phyloP scores from a whole-genome alignment of 2,329 filamentous ascomycete species.

The Cladophialophora yegresii region DNA sequence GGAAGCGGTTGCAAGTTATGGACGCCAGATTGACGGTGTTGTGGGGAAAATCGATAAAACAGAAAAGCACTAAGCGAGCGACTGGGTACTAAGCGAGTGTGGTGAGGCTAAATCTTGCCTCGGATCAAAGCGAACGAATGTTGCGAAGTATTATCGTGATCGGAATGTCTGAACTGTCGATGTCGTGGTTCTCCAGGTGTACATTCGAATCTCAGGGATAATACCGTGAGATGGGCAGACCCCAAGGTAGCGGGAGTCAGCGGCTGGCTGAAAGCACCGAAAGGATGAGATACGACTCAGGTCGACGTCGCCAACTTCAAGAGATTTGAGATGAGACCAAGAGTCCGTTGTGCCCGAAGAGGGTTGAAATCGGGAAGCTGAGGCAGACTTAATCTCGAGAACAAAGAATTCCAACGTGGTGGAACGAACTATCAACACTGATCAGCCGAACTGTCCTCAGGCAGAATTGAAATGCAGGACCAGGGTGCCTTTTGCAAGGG shows the following conservation, averaged over 20 bases:
- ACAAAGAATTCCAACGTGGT: conserved; percentile 40
- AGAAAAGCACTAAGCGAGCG: conserved; percentile 51
- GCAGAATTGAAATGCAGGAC: conserved; percentile 20
- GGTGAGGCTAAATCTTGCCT: conserved; percentile 42
- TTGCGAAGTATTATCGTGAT: conserved; percentile 36
- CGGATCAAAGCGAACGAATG: conserved; percentile 51
- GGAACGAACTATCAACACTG: conserved; percentile 44
- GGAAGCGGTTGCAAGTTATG: conserved; percentile 49
- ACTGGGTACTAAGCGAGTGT: conserved; percentile 46
- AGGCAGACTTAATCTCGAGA: conserved; percentile 38
- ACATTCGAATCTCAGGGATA: conserved; percentile 26
- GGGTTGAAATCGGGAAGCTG: conserved; percentile 39
- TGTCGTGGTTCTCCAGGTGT: conserved; percentile 19
- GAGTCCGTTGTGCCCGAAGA: conserved; percentile 30
- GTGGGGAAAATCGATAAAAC: conserved; percentile 39
- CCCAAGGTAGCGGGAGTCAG: conserved; percentile 7
- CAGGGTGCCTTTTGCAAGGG: conserved; percentile 10
- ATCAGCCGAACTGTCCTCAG: conserved; percentile 42
- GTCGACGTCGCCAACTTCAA: conserved; percentile 16
- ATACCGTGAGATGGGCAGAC: conserved; percentile 3
- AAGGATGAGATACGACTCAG: conserved; percentile 1
- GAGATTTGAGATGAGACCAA: conserved; percentile 13
- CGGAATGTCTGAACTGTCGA: conserved; percentile 12
- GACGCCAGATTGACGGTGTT: conserved; percentile 53
- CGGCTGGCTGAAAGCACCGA: conserved; percentile 20